Base-by-base conservation (phyloP, 306 rosid species). In the Rosa multiflora region DNA sequence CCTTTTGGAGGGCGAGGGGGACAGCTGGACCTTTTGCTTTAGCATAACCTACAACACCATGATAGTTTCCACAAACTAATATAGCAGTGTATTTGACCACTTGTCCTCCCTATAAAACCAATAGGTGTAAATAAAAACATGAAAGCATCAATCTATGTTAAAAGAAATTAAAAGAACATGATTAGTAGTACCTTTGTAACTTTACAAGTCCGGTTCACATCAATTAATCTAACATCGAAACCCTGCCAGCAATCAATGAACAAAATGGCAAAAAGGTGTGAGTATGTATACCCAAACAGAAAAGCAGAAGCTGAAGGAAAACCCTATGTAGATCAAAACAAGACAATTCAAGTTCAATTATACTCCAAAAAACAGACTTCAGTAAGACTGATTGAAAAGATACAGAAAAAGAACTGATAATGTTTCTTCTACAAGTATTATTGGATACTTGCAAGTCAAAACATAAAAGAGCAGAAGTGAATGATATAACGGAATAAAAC, bases 21-120 rank as follows among this genome's bases (percentile, higher is more conserved):
- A 90, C 82, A 37, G 93, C 88, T 63, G 99, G 97, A 80, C 97
- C 97, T 85, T 92, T 94, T 78, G 97, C 99, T 88, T 88, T 94
- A 23, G 99, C 97, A 82, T 85, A 94, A 80, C 97, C 97, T 59
- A 92, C 82, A 87, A 91, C 88, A 44, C 99, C 99, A 6, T 92
- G 88, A 84, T 89, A 94, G 84, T 94, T 94, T 80, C 99, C 99
- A 84, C 97, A 94, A 70, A 94, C 97, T 82, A 94, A 66, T 79
- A 94, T 86, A 68, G 97, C 99, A 83, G 91, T 73, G 85, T 87
- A 94, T 84, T 92, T 92, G 26, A 87, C 76, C 81, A 94, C 93
- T 88, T 91, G 97, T 52, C 99, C 99, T 42, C 97, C 99, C 99
- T 94, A 79, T 82, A 71, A 78, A 76, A 88, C 73, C 55, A 70